Conservation (phyloP, 129 eudicot species). For the Flaveria brownii region DNA sequence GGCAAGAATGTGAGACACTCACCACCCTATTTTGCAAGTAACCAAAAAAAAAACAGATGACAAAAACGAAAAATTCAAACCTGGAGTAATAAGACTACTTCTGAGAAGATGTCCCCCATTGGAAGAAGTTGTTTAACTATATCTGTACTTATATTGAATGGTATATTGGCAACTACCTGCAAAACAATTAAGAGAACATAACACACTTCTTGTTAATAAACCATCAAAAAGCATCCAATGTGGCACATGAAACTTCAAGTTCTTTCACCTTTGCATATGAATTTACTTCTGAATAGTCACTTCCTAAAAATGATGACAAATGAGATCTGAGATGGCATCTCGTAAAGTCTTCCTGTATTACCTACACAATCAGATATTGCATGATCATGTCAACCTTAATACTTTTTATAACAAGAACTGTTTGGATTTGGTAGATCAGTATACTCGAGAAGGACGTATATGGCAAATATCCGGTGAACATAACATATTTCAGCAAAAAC, state of each 20-base stretch:
- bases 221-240: not conserved
- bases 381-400: conserved; percentile 6
- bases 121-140: conserved; percentile 95
- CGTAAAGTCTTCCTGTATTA: conserved; percentile 87
- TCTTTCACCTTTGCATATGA: conserved; percentile 67
- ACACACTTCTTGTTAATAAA: not conserved
- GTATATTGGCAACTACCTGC: conserved; percentile 95
- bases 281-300: conserved; percentile 37
- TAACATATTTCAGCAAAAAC: not conserved
- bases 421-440: not conserved
- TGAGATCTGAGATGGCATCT: conserved; percentile 76
- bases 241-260: not conserved
- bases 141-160: conserved; percentile 92
- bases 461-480: not conserved
- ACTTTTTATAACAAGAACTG: not conserved
- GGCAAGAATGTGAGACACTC: not conserved
- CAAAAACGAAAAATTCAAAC: conserved; percentile 35
- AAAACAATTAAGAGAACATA: not conserved
- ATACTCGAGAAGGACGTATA: not conserved
- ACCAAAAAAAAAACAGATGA: no score
- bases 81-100: conserved; percentile 96
- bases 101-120: conserved; percentile 95
- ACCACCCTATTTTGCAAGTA: not conserved
- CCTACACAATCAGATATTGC: conserved; percentile 44
- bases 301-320: conserved; percentile 52